phyloP scores from a whole-genome alignment of 352 stramenopile species.

The Phytophthora sp. region DNA sequence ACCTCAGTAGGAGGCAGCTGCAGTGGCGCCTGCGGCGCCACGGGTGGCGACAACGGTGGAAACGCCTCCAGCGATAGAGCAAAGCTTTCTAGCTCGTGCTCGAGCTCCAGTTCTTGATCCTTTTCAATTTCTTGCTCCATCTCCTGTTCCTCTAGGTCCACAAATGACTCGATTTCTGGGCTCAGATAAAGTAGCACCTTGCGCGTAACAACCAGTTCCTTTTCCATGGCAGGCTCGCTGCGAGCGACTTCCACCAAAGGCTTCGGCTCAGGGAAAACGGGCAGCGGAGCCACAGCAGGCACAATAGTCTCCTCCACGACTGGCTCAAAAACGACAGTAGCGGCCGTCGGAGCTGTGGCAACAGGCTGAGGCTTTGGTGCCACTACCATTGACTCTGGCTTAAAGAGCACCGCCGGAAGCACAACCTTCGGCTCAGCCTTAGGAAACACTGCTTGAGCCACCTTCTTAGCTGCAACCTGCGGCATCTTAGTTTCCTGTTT shows the following conservation, averaged over 20 bases:
- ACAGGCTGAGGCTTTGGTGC: constrained; percentile 4
- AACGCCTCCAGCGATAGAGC: constrained; percentile 23
- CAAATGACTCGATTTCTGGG: constrained; percentile 9
- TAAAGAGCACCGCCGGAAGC: constrained; percentile 7
- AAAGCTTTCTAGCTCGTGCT: constrained; percentile 19
- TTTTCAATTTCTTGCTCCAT: constrained; percentile 17
- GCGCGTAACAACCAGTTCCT: constrained; percentile 29
- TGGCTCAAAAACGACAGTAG: constrained; percentile 14
- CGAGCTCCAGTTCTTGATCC: constrained; percentile 12
- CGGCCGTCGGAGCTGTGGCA: not conserved
- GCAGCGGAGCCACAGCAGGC: constrained; percentile 8
- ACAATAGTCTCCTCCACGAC: constrained; percentile 1
- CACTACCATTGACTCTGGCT: not conserved
- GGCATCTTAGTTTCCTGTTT: not conserved
- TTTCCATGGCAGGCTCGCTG: constrained; percentile 27
- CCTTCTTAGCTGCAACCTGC: constrained; percentile 10
- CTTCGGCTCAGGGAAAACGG: constrained; percentile 26
- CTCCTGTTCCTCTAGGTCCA: constrained; percentile 20
- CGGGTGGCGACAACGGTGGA: constrained; percentile 21
- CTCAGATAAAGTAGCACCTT: constrained; percentile 43
- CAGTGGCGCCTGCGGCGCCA: constrained; percentile 10
- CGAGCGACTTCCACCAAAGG: constrained; percentile 28
- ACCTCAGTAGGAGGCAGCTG: constrained; percentile 2
- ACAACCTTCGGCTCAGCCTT: constrained; percentile 4
- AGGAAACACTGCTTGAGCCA: constrained; percentile 2